phyloP scores from a whole-genome alignment of 2,329 filamentous ascomycete genomes.

The Fusarium equiseti region DNA sequence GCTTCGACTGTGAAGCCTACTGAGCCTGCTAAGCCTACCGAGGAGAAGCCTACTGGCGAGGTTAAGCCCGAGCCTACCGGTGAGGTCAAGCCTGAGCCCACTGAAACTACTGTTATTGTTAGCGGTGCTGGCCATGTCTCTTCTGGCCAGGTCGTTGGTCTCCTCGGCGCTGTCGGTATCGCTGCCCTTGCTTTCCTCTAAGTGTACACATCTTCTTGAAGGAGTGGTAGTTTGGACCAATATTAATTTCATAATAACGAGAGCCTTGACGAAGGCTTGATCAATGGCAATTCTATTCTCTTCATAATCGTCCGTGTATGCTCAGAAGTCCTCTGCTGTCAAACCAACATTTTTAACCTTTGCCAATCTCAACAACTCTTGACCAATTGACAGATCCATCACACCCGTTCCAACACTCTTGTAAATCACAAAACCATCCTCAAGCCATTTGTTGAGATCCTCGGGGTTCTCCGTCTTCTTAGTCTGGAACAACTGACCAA shows the following conservation, averaged over 20 bases:
- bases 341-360: slow-evolving; percentile 65
- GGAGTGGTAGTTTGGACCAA: no score
- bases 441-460: slow-evolving; percentile 68
- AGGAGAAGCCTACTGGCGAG: not conserved
- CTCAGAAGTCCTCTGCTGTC: slow-evolving; percentile 43
- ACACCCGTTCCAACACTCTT: slow-evolving; percentile 76
- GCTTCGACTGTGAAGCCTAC: slow-evolving; percentile 9
- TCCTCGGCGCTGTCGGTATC: slow-evolving; percentile 8
- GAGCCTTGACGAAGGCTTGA: not conserved
- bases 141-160: not conserved
- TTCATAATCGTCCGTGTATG: accelerated
- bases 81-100: not conserved
- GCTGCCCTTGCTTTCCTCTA: slow-evolving; percentile 12
- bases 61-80: not conserved
- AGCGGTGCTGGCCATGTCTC: slow-evolving; percentile 10
- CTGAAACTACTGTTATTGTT: slow-evolving; percentile 15
- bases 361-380: slow-evolving; percentile 68
- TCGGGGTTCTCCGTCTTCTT: not conserved
- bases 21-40: not conserved
- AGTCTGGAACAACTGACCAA: slow-evolving; percentile 66
- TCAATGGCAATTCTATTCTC: not conserved
- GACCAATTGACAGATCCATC: slow-evolving; percentile 75
- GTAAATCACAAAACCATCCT: slow-evolving; percentile 74
- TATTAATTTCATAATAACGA: not conserved
- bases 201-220: not conserved